phyloP scores from a whole-genome alignment of 202 grass and related monocot genomes.

The Zizania palustris region DNA sequence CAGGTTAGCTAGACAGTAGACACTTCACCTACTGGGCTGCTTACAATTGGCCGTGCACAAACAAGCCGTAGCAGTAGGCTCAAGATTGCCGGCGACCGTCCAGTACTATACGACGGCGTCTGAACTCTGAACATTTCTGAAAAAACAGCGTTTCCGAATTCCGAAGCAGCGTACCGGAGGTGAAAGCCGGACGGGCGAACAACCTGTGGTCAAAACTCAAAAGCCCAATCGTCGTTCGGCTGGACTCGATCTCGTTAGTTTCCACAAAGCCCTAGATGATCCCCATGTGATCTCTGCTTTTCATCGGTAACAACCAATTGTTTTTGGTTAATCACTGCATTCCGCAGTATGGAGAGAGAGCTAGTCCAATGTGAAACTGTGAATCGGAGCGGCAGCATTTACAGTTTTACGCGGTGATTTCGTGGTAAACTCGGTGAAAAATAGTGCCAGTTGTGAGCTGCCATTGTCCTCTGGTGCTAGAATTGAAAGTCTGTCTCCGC shows the following conservation, averaged over 20 bases:
- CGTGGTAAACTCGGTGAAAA: too few relatives aligned
- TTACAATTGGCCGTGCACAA: background rate
- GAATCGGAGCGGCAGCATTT: too few relatives aligned
- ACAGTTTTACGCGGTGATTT: too few relatives aligned
- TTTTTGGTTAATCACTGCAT: slow-evolving; percentile 1
- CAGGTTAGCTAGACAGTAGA: too few relatives aligned
- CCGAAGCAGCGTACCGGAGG: background rate
- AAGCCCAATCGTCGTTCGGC: slow-evolving; percentile 40
- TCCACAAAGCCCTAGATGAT: slow-evolving; percentile 41
- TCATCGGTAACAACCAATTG: slow-evolving; percentile 26
- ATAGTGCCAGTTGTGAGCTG: too few relatives aligned
- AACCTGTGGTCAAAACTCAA: slow-evolving; percentile 49
- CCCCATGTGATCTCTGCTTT: slow-evolving; percentile 44
- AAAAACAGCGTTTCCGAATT: slow-evolving; percentile 17
- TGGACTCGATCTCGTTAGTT: background rate
- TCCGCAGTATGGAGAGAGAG: background rate
- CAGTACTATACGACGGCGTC: background rate
- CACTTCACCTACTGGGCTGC: background rate
- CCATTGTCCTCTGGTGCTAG: too few relatives aligned
- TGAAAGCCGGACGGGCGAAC: slow-evolving; percentile 1
- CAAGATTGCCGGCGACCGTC: background rate
- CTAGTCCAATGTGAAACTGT: too few relatives aligned
- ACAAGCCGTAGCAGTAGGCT: background rate
- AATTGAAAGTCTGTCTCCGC: too few relatives aligned
- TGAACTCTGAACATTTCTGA: background rate